Base-by-base conservation (phyloP, 2,329 filamentous ascomycete genomes). In the Claviceps fusiformis region DNA sequence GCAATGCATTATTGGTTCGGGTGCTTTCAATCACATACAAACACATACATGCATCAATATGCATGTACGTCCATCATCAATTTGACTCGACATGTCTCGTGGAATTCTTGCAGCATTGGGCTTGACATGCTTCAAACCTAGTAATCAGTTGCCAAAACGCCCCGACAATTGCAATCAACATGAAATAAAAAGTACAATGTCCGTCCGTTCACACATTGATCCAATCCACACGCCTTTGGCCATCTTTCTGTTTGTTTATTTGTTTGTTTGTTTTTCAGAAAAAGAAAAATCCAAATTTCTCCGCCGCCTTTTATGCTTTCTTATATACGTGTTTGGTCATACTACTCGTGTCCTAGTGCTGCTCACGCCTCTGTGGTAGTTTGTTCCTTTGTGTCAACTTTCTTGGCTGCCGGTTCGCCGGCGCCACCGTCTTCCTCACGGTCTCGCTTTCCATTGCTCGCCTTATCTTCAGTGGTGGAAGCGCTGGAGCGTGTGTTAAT, bases 381-480 rank as follows among this genome's bases (percentile, higher is more conserved):
- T 43, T 68, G 67, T 49, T 71, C 65, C 71, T 80, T 80, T 64
- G 65, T 70, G 59, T 85, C 79, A 45, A 82, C 75, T 72, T 85
- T 85, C 75, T 85, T 85, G 24, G 79, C 74, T 3, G 78, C 71
- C 35, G 74, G 78, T 56, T 73, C 73, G n/a, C 65, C 70, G 13
- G 63, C 62, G 4, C 65, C 61, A 35, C 62, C 66, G 35, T 77
- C 78, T 9, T 80, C 77, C 10, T 82, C 79, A 54, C 79, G 76
- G 37, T 70, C 60, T 54, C 80, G 79, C 73, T 83, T 83, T 65
- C 70, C 72, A 60, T 75, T 78, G 54, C 57, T 59, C 33, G 66
- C 50, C 35, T 56, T 56, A 13, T 70, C 67, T 43, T 69, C 68
- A 56, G 70, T 67, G 46, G 73, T 76, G 19, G 72, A 67, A 45